These are phyloP conservation scores for Podospora comata DNA, from an alignment of 495 filamentous ascomycete genomes.

Conservation along the genomic window DNA sequence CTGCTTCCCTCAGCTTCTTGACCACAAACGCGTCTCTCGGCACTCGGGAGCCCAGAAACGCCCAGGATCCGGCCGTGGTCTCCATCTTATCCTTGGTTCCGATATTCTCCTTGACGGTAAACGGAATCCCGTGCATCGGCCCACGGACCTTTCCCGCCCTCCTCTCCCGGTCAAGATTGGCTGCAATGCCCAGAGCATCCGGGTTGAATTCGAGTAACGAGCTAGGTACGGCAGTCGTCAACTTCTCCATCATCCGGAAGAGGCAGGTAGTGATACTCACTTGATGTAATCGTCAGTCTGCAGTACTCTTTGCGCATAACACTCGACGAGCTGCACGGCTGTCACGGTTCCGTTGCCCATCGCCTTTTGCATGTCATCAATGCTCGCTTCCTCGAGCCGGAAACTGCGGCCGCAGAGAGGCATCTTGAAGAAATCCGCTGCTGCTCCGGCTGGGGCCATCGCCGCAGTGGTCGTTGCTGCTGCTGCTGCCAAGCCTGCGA, in stretches of 20 bases:
- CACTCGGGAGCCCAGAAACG: constrained; percentile 60
- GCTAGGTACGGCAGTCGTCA: constrained; percentile 23
- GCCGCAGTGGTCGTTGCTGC: neutral
- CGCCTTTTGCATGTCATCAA: constrained; percentile 41
- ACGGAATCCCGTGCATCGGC: constrained; percentile 68
- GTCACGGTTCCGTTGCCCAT: constrained; percentile 40
- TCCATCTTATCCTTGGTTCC: constrained; percentile 42
- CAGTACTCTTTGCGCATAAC: constrained; percentile 53
- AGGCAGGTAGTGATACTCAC: constrained; percentile 33
- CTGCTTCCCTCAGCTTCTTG: constrained; percentile 56
- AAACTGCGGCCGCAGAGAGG: constrained; percentile 54
- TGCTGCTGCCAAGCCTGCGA: neutral
- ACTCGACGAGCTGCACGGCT: constrained; percentile 45
- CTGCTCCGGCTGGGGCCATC: neutral
- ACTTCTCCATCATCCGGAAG: too few relatives aligned
- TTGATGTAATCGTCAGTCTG: constrained; percentile 60
- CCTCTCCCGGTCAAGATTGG: constrained; percentile 57
- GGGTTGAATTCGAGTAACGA: constrained; percentile 58
- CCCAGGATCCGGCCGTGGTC: constrained; percentile 49
- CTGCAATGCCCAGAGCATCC: constrained; percentile 53
- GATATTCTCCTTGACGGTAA: constrained; percentile 63
- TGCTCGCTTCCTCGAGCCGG: constrained; percentile 58
- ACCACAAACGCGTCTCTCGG: constrained; percentile 66
- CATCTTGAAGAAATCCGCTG: constrained; percentile 47
- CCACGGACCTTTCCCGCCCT: constrained; percentile 51